These are phyloP conservation scores for Tilletia indica DNA, from an alignment of 1,284 basidiomycete species.

Conservation along the genomic window DNA sequence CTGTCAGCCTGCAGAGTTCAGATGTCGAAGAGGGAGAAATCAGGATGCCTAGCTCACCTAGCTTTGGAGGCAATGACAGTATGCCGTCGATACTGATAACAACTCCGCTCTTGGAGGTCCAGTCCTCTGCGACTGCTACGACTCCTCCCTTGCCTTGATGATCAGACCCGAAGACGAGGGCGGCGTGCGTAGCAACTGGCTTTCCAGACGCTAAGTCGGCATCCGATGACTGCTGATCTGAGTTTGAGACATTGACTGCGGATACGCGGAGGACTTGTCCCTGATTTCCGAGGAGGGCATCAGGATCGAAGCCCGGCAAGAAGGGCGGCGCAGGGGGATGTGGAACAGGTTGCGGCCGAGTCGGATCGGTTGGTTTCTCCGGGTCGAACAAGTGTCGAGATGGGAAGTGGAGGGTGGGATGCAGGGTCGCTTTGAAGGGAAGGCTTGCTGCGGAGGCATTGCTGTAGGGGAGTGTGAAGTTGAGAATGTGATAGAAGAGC, in stretches of 20 bases:
- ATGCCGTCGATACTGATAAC: constrained; percentile 75
- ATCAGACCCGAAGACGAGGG: constrained; percentile 65
- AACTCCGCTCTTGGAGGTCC: constrained; percentile 65
- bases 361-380: constrained; percentile 60
- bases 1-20: too few species aligned
- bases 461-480: constrained; percentile 66
- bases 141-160: constrained; percentile 69
- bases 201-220: too few species aligned
- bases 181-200: background rate
- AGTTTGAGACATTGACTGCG: background rate
- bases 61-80: constrained; percentile 71
- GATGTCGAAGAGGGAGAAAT: background rate
- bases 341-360: constrained; percentile 49
- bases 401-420: constrained; percentile 59
- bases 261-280: constrained; percentile 8
- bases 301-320: constrained; percentile 5
- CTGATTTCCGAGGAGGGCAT: constrained; percentile 1
- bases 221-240: background rate
- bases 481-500: constrained; percentile 90
- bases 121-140: constrained; percentile 56
- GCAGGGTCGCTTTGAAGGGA: constrained; percentile 55
- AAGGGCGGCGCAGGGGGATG: constrained; percentile 27
- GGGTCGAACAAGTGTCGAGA: constrained; percentile 73
- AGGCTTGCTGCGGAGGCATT: constrained; percentile 66
- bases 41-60: constrained; percentile 63